Percentiles rank a stretch among this genome's conserved stretches.
Evolutionary conservation across 2,329 filamentous ascomycete species (phyloP).

Genomic region (Aspergillus texensis): DNA sequence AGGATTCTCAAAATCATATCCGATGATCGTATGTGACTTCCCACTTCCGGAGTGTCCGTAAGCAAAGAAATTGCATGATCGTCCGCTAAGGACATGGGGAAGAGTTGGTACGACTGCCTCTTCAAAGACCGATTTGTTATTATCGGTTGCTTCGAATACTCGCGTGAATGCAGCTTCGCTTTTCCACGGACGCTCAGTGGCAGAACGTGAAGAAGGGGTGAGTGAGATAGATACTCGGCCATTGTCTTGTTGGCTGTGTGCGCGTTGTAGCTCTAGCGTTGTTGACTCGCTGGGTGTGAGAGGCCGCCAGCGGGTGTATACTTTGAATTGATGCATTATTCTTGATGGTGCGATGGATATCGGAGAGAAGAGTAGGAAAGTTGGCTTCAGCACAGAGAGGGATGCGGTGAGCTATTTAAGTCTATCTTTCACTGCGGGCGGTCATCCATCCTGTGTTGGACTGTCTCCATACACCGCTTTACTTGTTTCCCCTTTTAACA

Average conservation of each 20-base stretch:
- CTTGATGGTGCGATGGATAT: background rate
- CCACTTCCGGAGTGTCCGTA: slow-evolving; percentile 49
- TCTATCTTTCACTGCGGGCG: background rate
- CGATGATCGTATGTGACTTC: slow-evolving; percentile 48
- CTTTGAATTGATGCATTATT: slow-evolving; percentile 1
- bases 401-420: background rate
- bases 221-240: background rate
- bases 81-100: slow-evolving; percentile 37
- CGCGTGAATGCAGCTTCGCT: slow-evolving; percentile 26
- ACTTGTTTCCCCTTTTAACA: background rate
- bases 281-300: background rate
- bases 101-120: slow-evolving; percentile 38
- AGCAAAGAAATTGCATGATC: slow-evolving; percentile 47
- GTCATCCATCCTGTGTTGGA: no score
- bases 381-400: background rate
- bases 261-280: background rate
- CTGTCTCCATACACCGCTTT: no score
- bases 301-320: background rate
- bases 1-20: slow-evolving; percentile 42
- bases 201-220: background rate
- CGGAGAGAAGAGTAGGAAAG: background rate
- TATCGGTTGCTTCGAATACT: slow-evolving; percentile 24
- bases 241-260: background rate
- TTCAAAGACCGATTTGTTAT: slow-evolving; percentile 33
- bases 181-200: slow-evolving; percentile 24